These are phyloP conservation scores for Russula abietina DNA, from an alignment of 768 basidiomycete genomes.

Conservation along the genomic window DNA sequence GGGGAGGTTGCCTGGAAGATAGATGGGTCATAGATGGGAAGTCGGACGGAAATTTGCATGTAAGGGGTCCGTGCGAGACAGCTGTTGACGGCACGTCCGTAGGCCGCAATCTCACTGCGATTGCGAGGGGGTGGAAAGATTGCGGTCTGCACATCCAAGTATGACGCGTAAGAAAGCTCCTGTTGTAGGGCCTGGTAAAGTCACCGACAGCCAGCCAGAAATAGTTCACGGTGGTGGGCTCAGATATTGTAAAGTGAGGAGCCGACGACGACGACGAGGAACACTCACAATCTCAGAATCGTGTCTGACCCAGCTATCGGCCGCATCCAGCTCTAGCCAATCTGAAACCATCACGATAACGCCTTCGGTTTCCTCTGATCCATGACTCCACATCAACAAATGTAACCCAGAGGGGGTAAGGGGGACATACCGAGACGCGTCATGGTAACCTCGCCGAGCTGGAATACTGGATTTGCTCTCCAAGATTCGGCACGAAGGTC, in stretches of 20 bases:
- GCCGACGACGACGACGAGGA: slow-evolving; percentile 1
- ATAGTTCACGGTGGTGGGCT: background rate
- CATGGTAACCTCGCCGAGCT: slow-evolving; percentile 80
- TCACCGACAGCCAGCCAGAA: slow-evolving; percentile 11
- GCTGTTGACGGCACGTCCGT: slow-evolving; percentile 83
- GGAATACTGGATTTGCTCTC: slow-evolving; percentile 77
- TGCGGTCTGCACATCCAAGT: slow-evolving; percentile 78
- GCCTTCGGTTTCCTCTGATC: slow-evolving; percentile 64
- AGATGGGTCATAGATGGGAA: slow-evolving; percentile 75
- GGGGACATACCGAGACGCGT: slow-evolving; percentile 71
- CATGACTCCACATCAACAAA: background rate
- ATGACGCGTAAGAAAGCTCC: slow-evolving; percentile 88
- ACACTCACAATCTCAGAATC: slow-evolving; percentile 87
- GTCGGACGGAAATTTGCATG: slow-evolving; percentile 74
- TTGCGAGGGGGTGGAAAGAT: slow-evolving; percentile 86
- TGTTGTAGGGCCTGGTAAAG: slow-evolving; percentile 74
- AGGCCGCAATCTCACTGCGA: slow-evolving; percentile 81
- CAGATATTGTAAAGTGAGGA: background rate
- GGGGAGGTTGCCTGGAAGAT: slow-evolving; percentile 42
- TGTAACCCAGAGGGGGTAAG: slow-evolving; percentile 9
- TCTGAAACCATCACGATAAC: slow-evolving; percentile 78
- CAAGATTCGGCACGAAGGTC: slow-evolving; percentile 76
- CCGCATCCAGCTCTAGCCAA: slow-evolving; percentile 92
- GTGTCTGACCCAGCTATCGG: slow-evolving; percentile 90
- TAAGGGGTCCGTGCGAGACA: slow-evolving; percentile 65